Conservation (phyloP, 140 eudicot genomes). For the Flaveria floridana region DNA sequence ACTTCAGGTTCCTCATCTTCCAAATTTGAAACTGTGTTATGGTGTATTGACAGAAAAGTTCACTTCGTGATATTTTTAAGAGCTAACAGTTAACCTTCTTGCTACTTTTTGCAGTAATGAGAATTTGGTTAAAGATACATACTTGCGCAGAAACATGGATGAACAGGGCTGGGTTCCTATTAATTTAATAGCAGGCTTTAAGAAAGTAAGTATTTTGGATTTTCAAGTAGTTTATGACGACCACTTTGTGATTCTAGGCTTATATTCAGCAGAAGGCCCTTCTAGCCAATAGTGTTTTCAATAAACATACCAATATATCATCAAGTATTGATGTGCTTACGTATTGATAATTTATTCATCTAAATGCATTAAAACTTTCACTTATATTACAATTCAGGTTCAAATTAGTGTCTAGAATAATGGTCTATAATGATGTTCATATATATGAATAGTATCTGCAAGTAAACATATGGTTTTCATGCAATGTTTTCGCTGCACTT, state of each 20-base stretch:
- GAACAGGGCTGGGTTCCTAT: constrained; percentile 85
- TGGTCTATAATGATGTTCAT: background rate
- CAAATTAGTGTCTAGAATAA: background rate
- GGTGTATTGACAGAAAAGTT: constrained; percentile 1
- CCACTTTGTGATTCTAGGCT: background rate
- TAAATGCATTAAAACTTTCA: constrained; percentile 2
- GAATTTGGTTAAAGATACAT: constrained; percentile 70
- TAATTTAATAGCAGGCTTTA: constrained; percentile 68
- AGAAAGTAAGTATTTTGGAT: constrained; percentile 51
- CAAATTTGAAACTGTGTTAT: background rate
- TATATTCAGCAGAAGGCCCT: background rate
- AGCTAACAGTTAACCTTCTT: constrained; percentile 23
- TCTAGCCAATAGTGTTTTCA: background rate
- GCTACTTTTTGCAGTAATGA: constrained; percentile 63
- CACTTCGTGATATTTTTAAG: constrained; percentile 5
- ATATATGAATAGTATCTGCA: background rate
- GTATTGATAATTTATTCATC: background rate
- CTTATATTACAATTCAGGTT: background rate
- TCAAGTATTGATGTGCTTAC: background rate
- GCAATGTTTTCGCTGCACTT: background rate
- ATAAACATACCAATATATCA: background rate
- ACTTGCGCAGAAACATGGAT: constrained; percentile 74
- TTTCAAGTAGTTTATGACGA: background rate
- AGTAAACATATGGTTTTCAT: background rate
- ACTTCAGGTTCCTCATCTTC: constrained; percentile 67